Percentiles rank a stretch among this genome's conserved stretches.
Evolutionary conservation across 179 eudicot species (phyloP).

Genomic region (Monotropa hypopitys): DNA sequence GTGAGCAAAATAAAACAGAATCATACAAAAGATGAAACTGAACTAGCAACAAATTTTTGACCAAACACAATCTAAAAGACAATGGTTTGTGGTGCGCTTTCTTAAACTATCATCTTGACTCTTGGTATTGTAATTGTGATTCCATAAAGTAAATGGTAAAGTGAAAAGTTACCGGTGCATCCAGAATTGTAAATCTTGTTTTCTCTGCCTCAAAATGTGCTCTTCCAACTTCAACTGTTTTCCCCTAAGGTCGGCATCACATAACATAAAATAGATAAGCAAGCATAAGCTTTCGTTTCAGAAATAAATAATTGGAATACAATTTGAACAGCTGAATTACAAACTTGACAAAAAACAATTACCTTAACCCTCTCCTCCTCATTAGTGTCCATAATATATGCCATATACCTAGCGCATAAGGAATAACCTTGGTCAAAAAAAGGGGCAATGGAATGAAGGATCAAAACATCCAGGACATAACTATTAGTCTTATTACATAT

Average conservation of each 20-base stretch:
- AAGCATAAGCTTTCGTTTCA: not conserved
- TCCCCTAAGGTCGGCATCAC: constrained; percentile 39
- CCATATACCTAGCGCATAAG: constrained; percentile 69
- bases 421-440: not conserved
- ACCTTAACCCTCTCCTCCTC: constrained; percentile 97
- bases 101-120: not conserved
- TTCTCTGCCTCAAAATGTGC: constrained; percentile 94
- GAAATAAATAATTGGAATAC: not conserved
- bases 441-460: not conserved
- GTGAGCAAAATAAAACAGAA: not conserved
- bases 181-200: constrained; percentile 87
- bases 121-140: not conserved
- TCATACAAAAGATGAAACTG: not conserved
- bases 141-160: not conserved
- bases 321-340: not conserved
- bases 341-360: constrained; percentile 8
- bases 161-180: constrained; percentile 69
- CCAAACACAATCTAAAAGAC: not conserved
- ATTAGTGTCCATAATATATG: constrained; percentile 96
- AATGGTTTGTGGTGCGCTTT: not conserved
- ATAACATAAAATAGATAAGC: not conserved
- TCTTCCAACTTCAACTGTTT: constrained; percentile 93
- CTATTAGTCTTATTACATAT: no score
- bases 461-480: not conserved
- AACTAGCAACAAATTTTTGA: not conserved